phyloP scores from a whole-genome alignment of 257 asterid species.

The Nicotiana otophora region DNA sequence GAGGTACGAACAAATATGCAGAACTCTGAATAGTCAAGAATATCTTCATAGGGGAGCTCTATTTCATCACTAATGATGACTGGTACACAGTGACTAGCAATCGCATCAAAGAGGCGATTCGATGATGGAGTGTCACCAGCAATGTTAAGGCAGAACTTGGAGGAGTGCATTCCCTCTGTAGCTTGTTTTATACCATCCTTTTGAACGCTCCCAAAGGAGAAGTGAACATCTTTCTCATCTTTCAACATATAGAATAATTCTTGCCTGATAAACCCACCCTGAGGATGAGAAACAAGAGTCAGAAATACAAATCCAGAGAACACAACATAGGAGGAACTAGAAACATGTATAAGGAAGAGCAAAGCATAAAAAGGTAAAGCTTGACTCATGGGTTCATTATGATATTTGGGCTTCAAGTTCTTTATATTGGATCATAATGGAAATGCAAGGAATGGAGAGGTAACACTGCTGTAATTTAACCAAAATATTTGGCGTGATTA shows the following conservation, averaged over 20 bases:
- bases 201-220: constrained; percentile 52
- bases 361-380: neutral
- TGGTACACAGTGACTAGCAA: constrained; percentile 74
- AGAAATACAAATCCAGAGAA: too few relatives aligned
- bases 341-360: neutral
- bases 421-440: too few relatives aligned
- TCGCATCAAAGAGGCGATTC: constrained; percentile 72
- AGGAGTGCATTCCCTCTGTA: constrained; percentile 49
- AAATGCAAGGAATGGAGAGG: neutral
- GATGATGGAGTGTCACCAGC: constrained; percentile 63
- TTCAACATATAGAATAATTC: constrained; percentile 50
- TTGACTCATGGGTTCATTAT: neutral
- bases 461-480: neutral
- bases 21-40: constrained; percentile 58
- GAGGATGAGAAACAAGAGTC: constrained; percentile 9
- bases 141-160: constrained; percentile 43
- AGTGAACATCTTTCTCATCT: constrained; percentile 65
- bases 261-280: constrained; percentile 70
- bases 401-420: too few relatives aligned
- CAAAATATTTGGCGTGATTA: too few relatives aligned
- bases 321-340: neutral
- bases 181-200: constrained; percentile 53
- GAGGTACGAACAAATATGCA: constrained; percentile 43
- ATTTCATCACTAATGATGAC: constrained; percentile 66
- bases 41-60: constrained; percentile 70